A percentile compares a stretch with the other conserved stretches of the same genome.
phyloP scores from a whole-genome alignment of 495 filamentous ascomycete genomes.

The Aspergillus haitiensis region DNA sequence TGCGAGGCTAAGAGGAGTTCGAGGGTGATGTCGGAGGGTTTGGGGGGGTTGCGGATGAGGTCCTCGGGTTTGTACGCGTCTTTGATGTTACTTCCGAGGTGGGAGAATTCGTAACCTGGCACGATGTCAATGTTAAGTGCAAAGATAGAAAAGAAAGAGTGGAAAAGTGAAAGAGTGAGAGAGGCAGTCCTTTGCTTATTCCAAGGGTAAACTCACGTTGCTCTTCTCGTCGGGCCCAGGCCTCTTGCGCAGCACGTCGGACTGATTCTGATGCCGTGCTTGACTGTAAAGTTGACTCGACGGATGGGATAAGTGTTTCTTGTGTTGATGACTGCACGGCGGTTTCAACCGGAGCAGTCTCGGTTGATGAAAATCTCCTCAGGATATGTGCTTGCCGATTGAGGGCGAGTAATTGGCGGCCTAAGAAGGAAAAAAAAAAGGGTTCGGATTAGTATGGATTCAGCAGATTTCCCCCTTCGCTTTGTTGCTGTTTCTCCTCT shows the following conservation, averaged over 20 bases:
- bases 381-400: conserved; percentile 39
- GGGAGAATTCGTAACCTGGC: conserved; percentile 35
- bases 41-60: conserved; percentile 68
- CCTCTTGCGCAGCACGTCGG: conserved; percentile 6
- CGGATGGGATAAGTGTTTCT: conserved; percentile 14
- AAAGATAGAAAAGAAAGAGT: not conserved
- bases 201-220: conserved; percentile 26
- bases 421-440: conserved; percentile 23
- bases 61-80: conserved; percentile 63
- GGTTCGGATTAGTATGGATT: no score
- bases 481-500: no score
- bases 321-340: conserved; percentile 20
- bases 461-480: no score
- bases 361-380: conserved; percentile 41
- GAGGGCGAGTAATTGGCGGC: conserved; percentile 46
- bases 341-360: conserved; percentile 30
- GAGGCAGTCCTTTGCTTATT: no score
- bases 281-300: conserved; percentile 19
- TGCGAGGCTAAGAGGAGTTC: conserved; percentile 90
- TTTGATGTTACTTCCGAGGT: conserved; percentile 32
- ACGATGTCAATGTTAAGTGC: not conserved
- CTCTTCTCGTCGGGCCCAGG: conserved; percentile 15
- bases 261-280: conserved; percentile 10
- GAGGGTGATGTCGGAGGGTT: conserved; percentile 76
- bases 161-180: not conserved